Percentiles rank a stretch among this genome's conserved stretches.
Conservation (phyloP, 805 yeast species). For the Saccharomycopsis schoenii region DNA sequence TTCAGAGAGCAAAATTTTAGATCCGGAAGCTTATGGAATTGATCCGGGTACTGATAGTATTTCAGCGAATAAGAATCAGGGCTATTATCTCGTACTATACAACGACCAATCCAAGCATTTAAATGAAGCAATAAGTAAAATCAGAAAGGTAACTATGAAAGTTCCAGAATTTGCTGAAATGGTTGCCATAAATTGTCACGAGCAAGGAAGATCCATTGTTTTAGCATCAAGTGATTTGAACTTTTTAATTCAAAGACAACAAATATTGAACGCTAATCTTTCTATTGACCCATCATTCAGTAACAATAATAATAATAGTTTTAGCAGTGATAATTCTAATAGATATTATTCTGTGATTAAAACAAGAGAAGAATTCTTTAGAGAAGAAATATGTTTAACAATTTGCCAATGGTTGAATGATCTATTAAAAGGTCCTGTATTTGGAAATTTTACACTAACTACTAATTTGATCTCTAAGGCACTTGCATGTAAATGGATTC, state of each 20-base stretch:
- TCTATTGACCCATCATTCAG: neutral
- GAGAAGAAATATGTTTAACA: conserved; percentile 75
- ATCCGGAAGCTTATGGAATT: conserved; percentile 34
- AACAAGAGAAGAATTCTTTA: conserved; percentile 55
- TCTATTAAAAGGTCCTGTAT: conserved; percentile 43
- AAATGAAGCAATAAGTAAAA: conserved; percentile 60
- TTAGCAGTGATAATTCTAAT: conserved; percentile 25
- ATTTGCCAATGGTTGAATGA: conserved; percentile 58
- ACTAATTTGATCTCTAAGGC: conserved; percentile 47
- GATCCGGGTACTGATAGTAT: conserved; percentile 29
- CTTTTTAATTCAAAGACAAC: conserved; percentile 43
- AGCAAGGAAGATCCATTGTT: conserved; percentile 61
- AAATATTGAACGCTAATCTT: conserved; percentile 34
- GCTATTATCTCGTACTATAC: conserved; percentile 50
- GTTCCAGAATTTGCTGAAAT: conserved; percentile 56
- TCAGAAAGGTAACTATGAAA: conserved; percentile 54
- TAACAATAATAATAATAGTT: neutral
- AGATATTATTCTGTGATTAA: conserved; percentile 61
- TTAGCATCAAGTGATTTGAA: conserved; percentile 43
- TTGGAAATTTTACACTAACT: conserved; percentile 36
- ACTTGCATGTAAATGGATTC: conserved; percentile 51
- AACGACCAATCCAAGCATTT: conserved; percentile 74
- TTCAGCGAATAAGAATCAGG: conserved; percentile 27
- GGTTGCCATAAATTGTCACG: conserved; percentile 57
- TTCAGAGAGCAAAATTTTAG: conserved; percentile 20